These are phyloP conservation scores for Saraca asoca DNA, from an alignment of 331 rosid species.

Conservation along the genomic window DNA sequence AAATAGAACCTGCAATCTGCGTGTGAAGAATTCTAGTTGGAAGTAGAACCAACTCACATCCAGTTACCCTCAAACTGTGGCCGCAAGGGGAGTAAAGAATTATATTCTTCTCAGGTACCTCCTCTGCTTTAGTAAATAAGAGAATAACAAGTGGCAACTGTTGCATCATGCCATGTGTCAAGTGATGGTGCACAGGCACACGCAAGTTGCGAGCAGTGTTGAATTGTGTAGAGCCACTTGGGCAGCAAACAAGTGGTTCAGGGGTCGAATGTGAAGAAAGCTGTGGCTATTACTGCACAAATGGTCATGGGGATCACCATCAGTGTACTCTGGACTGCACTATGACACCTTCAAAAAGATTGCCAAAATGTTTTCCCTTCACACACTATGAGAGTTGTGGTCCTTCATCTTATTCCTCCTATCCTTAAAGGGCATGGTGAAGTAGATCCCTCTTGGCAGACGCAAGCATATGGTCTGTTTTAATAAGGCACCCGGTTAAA, in stretches of 20 bases:
- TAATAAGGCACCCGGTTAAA: slow-evolving; percentile 12
- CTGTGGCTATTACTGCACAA: slow-evolving; percentile 25
- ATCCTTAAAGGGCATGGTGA: slow-evolving; percentile 23
- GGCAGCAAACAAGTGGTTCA: slow-evolving; percentile 30
- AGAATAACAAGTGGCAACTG: background rate
- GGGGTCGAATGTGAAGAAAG: background rate
- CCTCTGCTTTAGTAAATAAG: slow-evolving; percentile 7
- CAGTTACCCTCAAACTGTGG: slow-evolving; percentile 8
- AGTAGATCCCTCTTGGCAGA: slow-evolving; percentile 28
- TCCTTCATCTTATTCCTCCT: slow-evolving; percentile 15
- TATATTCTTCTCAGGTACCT: background rate
- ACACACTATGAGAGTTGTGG: slow-evolving; percentile 31
- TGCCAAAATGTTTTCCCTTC: background rate
- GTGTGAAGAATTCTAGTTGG: slow-evolving; percentile 11
- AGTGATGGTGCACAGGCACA: background rate
- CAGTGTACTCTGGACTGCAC: slow-evolving; percentile 31
- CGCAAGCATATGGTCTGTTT: no score
- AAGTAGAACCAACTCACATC: background rate
- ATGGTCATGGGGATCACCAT: slow-evolving; percentile 35
- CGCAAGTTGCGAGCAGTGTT: slow-evolving; percentile 36
- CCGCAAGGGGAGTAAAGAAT: background rate
- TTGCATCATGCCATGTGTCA: slow-evolving; percentile 1
- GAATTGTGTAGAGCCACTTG: slow-evolving; percentile 33
- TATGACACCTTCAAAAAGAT: slow-evolving; percentile 16
- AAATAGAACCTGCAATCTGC: slow-evolving; percentile 3